Evolutionary conservation across 2,329 filamentous ascomycete genomes (phyloP), one percentile per base, ranked within the genome.

Genomic region (Leptographium wingfieldii): DNA sequence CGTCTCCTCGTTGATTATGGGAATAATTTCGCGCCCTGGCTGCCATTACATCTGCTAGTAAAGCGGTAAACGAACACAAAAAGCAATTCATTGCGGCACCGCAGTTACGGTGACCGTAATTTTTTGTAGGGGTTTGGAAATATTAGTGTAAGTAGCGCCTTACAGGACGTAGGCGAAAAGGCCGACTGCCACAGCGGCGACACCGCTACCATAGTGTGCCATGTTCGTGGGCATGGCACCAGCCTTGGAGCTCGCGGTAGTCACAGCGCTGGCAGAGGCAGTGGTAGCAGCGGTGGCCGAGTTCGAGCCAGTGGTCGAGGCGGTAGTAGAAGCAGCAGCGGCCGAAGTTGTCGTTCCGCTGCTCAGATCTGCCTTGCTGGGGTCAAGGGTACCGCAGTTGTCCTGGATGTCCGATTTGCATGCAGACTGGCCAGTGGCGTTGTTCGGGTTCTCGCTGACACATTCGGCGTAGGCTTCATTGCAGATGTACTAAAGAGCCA

Each of bases 161-260:
- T 76, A 81, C 67, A 82, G 68, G 64, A 81, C 68, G 65, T 77
- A 79, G 64, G 79, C 80, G 63, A 82, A 70, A 53, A 82, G 68
- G 59, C 78, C 80, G 53, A 79, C 68, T 61, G 78, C 80, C 49
- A 77, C 73, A 40, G 74, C 77, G 7, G 77, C 77, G 51, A 73
- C 74, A 55, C 77, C 76, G 61, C 77, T 76, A 66, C 75, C 71
- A 61, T 73, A 62, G 64, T 69, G 63, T 58, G 71, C 70, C 53
- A 72, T 61, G 61, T 67, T 66, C 29, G 69, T 70, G 51, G 70
- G 63, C 35, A 65, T 68, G 35, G 69, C 65, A 48, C 58, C 69
- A 40, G 59, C 65, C 7, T 49, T 58, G 7, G 67, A 67, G 40
- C 33, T 56, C 29, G 55, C 22, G 12, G 55, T 46, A 16, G 38